Evolutionary conservation across 1,139 yeast species (phyloP).

Genomic region (Kodamaea ohmeri): DNA sequence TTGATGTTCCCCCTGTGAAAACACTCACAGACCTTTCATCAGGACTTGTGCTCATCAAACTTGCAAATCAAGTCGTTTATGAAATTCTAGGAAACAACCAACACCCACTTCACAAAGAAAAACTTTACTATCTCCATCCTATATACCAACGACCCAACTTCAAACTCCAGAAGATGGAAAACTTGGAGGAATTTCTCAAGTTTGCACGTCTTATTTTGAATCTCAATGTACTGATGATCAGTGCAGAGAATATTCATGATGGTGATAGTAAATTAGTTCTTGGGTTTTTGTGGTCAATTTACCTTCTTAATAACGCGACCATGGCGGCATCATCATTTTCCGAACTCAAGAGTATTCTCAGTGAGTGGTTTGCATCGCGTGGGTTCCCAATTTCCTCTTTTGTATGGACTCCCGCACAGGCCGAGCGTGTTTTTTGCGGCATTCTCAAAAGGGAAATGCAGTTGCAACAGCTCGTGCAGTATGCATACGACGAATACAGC

Average conservation of each 20-base stretch:
- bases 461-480: background rate
- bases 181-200: conserved; percentile 54
- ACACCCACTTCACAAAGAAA: conserved; percentile 17
- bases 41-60: conserved; percentile 38
- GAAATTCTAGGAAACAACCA: conserved; percentile 19
- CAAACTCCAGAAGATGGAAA: conserved; percentile 61
- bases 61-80: conserved; percentile 33
- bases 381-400: background rate
- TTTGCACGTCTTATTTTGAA: conserved; percentile 51
- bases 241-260: conserved; percentile 67
- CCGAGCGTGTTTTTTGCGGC: conserved; percentile 16
- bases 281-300: conserved; percentile 65
- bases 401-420: conserved; percentile 16
- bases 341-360: conserved; percentile 33
- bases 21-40: conserved; percentile 34
- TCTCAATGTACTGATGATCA: conserved; percentile 55
- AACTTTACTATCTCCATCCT: conserved; percentile 32
- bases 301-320: conserved; percentile 51
- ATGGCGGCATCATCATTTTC: conserved; percentile 28
- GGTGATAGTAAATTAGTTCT: conserved; percentile 62
- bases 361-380: conserved; percentile 27
- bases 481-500: conserved; percentile 28
- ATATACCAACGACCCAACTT: conserved; percentile 47
- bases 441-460: background rate
- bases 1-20: conserved; percentile 21